Base-by-base conservation (phyloP, 2,329 filamentous ascomycete species). In the Aureobasidium subglaciale region DNA sequence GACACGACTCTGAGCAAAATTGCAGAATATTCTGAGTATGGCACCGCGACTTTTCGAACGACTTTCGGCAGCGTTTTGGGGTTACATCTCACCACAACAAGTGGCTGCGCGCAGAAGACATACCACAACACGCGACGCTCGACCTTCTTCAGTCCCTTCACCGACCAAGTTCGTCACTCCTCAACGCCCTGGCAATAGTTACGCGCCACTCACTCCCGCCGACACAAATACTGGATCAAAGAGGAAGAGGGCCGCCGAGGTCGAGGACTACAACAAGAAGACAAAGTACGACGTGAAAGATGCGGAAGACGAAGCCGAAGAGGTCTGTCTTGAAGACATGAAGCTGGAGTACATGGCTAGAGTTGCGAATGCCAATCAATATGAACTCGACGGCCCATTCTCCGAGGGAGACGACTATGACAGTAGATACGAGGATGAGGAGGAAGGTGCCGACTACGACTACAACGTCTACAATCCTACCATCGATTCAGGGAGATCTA, bases 61-160 rank as follows among this genome's bases (percentile, higher is more conserved):
- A 38, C 60, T 74, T 6, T 67, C 70, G 8, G 65, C 68, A 46
- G 64, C 63, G 45, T 63, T 76, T 56, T 75, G 71, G 72, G 65
- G 66, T 56, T 73, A 70, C 57, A 64, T 75, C 48, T 73, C 71
- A 50, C 73, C 73, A 25, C 16, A 32, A 7, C 35, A n/a, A 11
- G 20, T n/a, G 15, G 24, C n/a, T 4, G 2, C 25, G 3, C 37
- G 27, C 35, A 41, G 27, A 18, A 37, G 10, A 11, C 9, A n/a
- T 10, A 7, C 18, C 5, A 1, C 13, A 18, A 5, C 24, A 5
- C 46, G 22, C 10, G 8, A 13, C 22, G 30, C 27, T 29, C 46
- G n/a, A 38, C 43, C 43, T 24, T 4, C 13, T 2, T 18, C 18
- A 13, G 29, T 18, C 8, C n/a, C 46, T 34, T n/a, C n/a, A n/a